Conservation (phyloP, 2,329 filamentous ascomycete species). For the Gaeumannomyces tritici region DNA sequence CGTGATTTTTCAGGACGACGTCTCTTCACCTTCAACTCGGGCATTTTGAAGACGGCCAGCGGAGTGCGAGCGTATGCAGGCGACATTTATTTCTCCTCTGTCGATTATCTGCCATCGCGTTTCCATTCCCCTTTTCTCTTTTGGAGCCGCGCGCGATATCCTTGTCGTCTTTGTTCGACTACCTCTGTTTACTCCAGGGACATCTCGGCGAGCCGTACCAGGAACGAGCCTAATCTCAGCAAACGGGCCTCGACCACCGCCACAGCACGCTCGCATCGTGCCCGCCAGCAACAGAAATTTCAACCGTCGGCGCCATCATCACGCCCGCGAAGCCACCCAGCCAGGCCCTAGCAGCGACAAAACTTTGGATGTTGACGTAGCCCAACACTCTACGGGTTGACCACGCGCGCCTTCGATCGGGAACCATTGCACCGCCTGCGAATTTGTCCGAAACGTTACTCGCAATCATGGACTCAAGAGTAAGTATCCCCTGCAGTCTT, state of each 20-base stretch:
- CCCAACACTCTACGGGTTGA: not conserved
- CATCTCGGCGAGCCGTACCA: not conserved
- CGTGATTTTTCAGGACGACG: not conserved
- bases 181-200: not conserved
- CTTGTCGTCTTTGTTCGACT: not conserved
- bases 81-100: not conserved
- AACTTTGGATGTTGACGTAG: too few species aligned
- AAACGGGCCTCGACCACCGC: not conserved
- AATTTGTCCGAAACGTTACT: not conserved
- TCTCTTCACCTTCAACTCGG: not conserved
- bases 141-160: not conserved
- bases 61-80: not conserved
- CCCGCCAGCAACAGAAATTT: not conserved
- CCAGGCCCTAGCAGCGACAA: not conserved
- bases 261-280: conserved; percentile 3
- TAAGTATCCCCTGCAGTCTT: conserved; percentile 15
- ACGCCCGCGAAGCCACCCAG: not conserved
- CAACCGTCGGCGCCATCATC: not conserved
- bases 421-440: not conserved
- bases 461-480: conserved; percentile 28
- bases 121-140: not conserved
- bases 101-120: not conserved
- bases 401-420: not conserved
- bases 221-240: not conserved
- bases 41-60: not conserved